A percentile compares a stretch with the other conserved stretches of the same genome.
Evolutionary conservation across 2,329 filamentous ascomycete genomes (phyloP).

Genomic region (Sporothrix globosa): DNA sequence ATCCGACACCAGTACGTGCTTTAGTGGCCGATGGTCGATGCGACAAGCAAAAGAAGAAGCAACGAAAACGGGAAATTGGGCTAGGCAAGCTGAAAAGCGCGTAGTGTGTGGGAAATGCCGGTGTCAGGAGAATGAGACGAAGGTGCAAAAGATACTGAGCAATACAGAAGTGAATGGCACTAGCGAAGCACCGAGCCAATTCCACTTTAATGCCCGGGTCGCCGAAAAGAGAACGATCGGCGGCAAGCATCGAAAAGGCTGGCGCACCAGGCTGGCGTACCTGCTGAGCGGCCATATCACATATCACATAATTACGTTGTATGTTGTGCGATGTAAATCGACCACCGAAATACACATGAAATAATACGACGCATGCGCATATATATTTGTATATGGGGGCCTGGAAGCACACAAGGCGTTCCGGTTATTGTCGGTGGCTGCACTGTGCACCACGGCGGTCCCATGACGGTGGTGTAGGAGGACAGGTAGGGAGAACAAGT

Average conservation of each 20-base stretch:
- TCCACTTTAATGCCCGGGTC: not conserved
- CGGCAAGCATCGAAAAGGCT: not conserved
- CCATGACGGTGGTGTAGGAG: slow-evolving; percentile 8
- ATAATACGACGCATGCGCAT: not conserved
- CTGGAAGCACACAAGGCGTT: slow-evolving; percentile 3
- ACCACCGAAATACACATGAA: not conserved
- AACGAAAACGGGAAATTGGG: slow-evolving; percentile 1
- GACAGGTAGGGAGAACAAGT: not conserved
- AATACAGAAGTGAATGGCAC: not conserved
- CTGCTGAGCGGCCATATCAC: not conserved
- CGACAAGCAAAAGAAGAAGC: not conserved
- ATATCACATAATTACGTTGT: not conserved
- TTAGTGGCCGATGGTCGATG: not conserved
- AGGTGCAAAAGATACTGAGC: not conserved
- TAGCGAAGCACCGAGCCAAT: slow-evolving; percentile 18
- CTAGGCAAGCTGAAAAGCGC: slow-evolving; percentile 22
- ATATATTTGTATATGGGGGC: not conserved
- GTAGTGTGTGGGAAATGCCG: slow-evolving; percentile 10
- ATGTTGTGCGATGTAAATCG: not conserved
- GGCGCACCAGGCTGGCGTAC: not conserved
- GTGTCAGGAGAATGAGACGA: not conserved
- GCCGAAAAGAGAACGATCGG: slow-evolving; percentile 24
- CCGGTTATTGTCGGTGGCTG: slow-evolving; percentile 10
- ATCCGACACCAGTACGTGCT: not conserved
- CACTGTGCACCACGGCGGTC: slow-evolving; percentile 1